Base-by-base conservation (phyloP, 2,329 filamentous ascomycete species). In the Didymella keratinophila region DNA sequence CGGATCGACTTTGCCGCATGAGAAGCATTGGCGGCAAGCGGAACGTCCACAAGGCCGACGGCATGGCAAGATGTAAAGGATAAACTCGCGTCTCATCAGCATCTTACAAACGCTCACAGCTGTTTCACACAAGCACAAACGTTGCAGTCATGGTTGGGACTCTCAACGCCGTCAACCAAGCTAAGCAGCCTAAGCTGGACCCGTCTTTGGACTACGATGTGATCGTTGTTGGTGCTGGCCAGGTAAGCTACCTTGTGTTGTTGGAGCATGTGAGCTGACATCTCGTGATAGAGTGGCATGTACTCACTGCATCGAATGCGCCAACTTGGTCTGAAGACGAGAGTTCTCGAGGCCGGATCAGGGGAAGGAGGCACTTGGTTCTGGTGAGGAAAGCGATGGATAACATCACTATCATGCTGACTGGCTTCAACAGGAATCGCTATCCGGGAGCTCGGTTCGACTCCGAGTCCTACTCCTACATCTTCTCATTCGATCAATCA, bases 391-490 rank as follows among this genome's bases (percentile, higher is more conserved):
- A 14, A 18, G 4, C 8, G 14, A 16, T 9, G 4, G 6, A 18
- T 20, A 1, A n/a, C 18, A 21, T 25, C 27, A 6, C 34, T 14
- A 52, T 1, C 7, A 3, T 32, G 12, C 7, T 21, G 4, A 41
- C 44, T 59, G 23, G 50, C 21, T 7, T 34, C 42, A 76, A 73
- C 53, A 79, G 77, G 78, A 82, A 82, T 52, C 73, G 76, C 18
- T 82, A 81, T 45, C 79, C 80, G 12, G 80, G 80, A 3, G 79
- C 80, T n/a, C 74, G 80, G 39, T 79, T 81, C 49, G 81, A 83
- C 53, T 80, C 79, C 0, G 79, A 82, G 63, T 77, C 76, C 1
- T 76, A 79, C n/a, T 78, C 78, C 0, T 83, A 84, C 62, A 71
- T 70, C 47, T 79, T 81, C 46, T 77, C 76, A 11, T 79, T 81